phyloP scores from a whole-genome alignment of 352 stramenopile species.

The Elongisporangium senticosum region DNA sequence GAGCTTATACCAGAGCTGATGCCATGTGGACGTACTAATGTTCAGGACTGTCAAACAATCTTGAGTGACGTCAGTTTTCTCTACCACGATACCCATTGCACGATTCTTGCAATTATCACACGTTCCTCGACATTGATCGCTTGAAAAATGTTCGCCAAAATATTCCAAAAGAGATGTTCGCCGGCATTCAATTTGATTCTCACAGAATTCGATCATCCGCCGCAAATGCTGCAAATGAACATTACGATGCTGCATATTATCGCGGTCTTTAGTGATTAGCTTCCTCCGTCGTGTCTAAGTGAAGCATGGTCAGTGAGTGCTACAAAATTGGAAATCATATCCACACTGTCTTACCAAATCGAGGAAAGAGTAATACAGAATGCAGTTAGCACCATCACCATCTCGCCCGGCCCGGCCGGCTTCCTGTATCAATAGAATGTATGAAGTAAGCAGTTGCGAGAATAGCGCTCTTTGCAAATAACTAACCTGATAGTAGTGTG shows the following conservation, averaged over 20 bases:
- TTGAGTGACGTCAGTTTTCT: slow-evolving; percentile 73
- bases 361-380: slow-evolving; percentile 83
- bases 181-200: slow-evolving; percentile 85
- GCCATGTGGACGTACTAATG: slow-evolving; percentile 42
- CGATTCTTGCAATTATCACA: slow-evolving; percentile 88
- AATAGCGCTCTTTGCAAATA: not conserved
- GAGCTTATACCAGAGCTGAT: not conserved
- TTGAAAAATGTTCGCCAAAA: slow-evolving; percentile 86
- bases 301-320: not conserved
- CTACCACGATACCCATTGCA: slow-evolving; percentile 47
- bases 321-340: not conserved
- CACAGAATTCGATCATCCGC: slow-evolving; percentile 84
- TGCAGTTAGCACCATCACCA: slow-evolving; percentile 77
- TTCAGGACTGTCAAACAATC: slow-evolving; percentile 57
- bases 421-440: slow-evolving; percentile 35
- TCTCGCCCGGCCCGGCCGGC: slow-evolving; percentile 78
- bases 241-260: slow-evolving; percentile 75
- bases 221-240: slow-evolving; percentile 80
- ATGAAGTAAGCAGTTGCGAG: not conserved
- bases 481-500: slow-evolving; percentile 84
- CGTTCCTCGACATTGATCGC: slow-evolving; percentile 59
- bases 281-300: slow-evolving; percentile 54
- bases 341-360: slow-evolving; percentile 46
- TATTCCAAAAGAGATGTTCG: slow-evolving; percentile 81
- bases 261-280: slow-evolving; percentile 73